Evolutionary conservation across 2,329 filamentous ascomycete species (phyloP).

Genomic region (Beauveria medogensis): DNA sequence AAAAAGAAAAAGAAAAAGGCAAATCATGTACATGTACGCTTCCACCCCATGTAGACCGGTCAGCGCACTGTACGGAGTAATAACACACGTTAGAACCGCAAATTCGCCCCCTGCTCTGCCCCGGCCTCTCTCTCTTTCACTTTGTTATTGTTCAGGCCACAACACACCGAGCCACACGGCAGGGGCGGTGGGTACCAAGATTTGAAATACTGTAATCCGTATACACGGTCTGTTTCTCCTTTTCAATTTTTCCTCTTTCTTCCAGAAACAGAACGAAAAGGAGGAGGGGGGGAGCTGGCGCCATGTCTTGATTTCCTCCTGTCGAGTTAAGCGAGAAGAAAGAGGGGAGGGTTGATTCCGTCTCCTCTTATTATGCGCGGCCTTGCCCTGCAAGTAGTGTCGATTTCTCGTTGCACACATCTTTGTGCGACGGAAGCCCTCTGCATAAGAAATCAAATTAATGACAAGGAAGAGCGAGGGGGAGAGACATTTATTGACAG

Average conservation of each 20-base stretch:
- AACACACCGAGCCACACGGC: neutral
- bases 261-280: neutral
- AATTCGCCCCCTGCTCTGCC: no score
- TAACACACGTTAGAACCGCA: neutral
- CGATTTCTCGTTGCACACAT: constrained; percentile 2
- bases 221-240: no score
- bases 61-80: neutral
- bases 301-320: no score
- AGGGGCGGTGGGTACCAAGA: neutral
- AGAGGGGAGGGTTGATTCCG: neutral
- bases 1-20: neutral
- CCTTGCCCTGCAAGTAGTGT: neutral
- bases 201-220: no score
- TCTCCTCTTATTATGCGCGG: neutral
- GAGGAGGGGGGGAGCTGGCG: no score
- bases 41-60: neutral
- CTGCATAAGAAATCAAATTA: neutral
- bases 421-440: neutral
- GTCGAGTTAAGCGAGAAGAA: no score
- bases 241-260: neutral
- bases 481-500: neutral
- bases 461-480: neutral
- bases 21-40: neutral
- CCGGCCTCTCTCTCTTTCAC: neutral
- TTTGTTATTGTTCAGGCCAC: neutral